Evolutionary conservation across 495 filamentous ascomycete species (phyloP).

Genomic region (Trichoderma orchidacearum): DNA sequence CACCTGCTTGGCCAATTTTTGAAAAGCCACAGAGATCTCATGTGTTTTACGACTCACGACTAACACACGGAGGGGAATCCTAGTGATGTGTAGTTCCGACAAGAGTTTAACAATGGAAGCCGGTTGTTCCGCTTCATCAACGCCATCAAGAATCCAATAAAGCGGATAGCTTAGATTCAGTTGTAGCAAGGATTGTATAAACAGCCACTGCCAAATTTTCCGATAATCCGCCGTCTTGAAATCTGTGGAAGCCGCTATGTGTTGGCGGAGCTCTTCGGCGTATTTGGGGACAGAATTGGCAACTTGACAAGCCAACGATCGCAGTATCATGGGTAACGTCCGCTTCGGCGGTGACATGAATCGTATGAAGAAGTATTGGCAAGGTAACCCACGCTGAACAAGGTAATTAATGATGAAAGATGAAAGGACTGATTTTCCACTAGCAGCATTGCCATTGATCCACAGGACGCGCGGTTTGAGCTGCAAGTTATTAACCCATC

Average conservation of each 20-base stretch:
- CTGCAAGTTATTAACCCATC: constrained; percentile 8
- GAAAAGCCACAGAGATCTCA: constrained; percentile 7
- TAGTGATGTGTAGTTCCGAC: too few species aligned
- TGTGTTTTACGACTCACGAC: constrained; percentile 8
- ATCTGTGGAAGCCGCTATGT: constrained; percentile 13
- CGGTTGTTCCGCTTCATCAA: constrained; percentile 20
- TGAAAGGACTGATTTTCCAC: constrained; percentile 23
- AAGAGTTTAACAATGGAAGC: background rate
- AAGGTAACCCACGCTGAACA: constrained; percentile 6
- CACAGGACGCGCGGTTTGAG: constrained; percentile 12
- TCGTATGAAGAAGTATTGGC: constrained; percentile 22
- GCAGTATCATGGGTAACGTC: constrained; percentile 8
- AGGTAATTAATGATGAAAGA: constrained; percentile 19
- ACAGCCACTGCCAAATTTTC: constrained; percentile 26
- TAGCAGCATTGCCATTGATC: constrained; percentile 14
- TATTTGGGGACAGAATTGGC: constrained; percentile 10
- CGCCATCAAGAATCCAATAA: constrained; percentile 22
- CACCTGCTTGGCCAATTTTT: background rate
- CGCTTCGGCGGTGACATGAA: constrained; percentile 12
- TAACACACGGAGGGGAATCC: constrained; percentile 10
- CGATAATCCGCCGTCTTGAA: constrained; percentile 13
- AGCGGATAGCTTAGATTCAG: constrained; percentile 9
- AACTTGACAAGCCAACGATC: constrained; percentile 20
- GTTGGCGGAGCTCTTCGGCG: constrained; percentile 11
- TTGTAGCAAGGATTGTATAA: constrained; percentile 14